Percentiles rank a stretch among this genome's conserved stretches.
Conservation (phyloP, 495 filamentous ascomycete genomes). For the Xylaria curta region DNA sequence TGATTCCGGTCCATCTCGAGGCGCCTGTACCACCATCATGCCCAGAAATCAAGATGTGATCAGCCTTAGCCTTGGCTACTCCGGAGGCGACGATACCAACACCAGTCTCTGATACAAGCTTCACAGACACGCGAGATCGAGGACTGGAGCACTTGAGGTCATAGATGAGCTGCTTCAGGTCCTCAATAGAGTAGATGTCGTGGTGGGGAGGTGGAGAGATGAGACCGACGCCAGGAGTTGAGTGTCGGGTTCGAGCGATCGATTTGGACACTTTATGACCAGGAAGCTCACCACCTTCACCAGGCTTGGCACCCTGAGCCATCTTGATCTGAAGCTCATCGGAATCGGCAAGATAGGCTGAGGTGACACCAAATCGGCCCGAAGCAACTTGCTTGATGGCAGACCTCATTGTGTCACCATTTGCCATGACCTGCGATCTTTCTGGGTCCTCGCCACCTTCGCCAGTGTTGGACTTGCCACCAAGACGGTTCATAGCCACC, state of each 20-base stretch:
- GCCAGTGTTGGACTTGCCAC: constrained; percentile 98
- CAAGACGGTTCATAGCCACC: constrained; percentile 96
- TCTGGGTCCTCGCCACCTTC: constrained; percentile 98
- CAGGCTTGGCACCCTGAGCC: constrained; percentile 98
- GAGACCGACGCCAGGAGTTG: constrained; percentile 96
- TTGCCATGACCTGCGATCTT: constrained; percentile 83
- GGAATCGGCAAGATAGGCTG: constrained; percentile 96
- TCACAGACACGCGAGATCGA: constrained; percentile 93
- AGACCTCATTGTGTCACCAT: constrained; percentile 97
- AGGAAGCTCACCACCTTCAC: constrained; percentile 97
- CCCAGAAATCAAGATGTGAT: constrained; percentile 97
- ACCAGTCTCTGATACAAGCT: constrained; percentile 97
- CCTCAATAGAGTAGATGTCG: constrained; percentile 99
- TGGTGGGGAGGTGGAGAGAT: constrained; percentile 99
- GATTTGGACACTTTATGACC: constrained; percentile 98
- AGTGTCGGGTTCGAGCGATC: constrained; percentile 95
- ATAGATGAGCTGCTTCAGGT: constrained; percentile 98
- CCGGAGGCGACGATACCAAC: constrained; percentile 98
- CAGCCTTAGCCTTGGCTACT: constrained; percentile 98
- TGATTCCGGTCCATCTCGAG: constrained; percentile 99
- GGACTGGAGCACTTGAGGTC: constrained; percentile 98
- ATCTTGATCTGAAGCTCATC: constrained; percentile 99
- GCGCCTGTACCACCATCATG: constrained; percentile 98
- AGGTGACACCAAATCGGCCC: constrained; percentile 97
- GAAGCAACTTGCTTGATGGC: constrained; percentile 99